Evolutionary conservation across 257 asterid genomes (phyloP).

Genomic region (Nicotiana obtusifolia): DNA sequence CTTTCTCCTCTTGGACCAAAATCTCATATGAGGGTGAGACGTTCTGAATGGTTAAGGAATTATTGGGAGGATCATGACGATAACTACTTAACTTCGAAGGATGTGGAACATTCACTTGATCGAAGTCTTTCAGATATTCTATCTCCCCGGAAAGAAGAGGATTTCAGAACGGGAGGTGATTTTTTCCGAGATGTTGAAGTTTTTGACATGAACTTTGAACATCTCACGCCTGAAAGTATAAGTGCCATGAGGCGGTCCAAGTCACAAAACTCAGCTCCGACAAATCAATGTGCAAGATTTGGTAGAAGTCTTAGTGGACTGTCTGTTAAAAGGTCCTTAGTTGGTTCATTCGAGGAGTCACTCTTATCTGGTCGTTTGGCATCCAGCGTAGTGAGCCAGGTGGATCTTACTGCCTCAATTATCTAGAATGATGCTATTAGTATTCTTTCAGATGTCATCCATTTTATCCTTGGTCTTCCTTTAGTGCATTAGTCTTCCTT

Average conservation of each 20-base stretch:
- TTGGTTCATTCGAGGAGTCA: slow-evolving; percentile 94
- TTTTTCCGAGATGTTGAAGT: slow-evolving; percentile 42
- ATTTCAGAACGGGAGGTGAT: slow-evolving; percentile 11
- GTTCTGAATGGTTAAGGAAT: slow-evolving; percentile 22
- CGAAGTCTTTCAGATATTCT: slow-evolving; percentile 38
- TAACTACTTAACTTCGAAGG: slow-evolving; percentile 49
- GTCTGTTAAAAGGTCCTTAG: slow-evolving; percentile 72
- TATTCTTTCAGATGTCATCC: not conserved
- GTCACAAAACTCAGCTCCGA: slow-evolving; percentile 22
- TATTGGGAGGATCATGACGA: slow-evolving; percentile 36
- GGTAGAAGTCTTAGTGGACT: slow-evolving; percentile 58
- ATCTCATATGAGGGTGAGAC: slow-evolving; percentile 35
- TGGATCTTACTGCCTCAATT: slow-evolving; percentile 6
- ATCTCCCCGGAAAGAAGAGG: slow-evolving; percentile 33
- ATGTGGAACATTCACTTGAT: slow-evolving; percentile 64
- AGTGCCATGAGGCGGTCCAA: slow-evolving; percentile 27
- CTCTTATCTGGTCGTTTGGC: slow-evolving; percentile 84
- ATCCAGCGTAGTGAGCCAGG: slow-evolving; percentile 74
- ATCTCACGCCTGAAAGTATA: slow-evolving; percentile 40
- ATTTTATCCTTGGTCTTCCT: not conserved
- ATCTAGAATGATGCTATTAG: not conserved
- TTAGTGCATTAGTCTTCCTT: slow-evolving; percentile 10
- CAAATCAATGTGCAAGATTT: slow-evolving; percentile 42
- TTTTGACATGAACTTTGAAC: slow-evolving; percentile 43
- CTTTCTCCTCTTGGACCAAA: slow-evolving; percentile 88